Evolutionary conservation across 352 stramenopile species (phyloP).

Genomic region (Pythium aquatile): DNA sequence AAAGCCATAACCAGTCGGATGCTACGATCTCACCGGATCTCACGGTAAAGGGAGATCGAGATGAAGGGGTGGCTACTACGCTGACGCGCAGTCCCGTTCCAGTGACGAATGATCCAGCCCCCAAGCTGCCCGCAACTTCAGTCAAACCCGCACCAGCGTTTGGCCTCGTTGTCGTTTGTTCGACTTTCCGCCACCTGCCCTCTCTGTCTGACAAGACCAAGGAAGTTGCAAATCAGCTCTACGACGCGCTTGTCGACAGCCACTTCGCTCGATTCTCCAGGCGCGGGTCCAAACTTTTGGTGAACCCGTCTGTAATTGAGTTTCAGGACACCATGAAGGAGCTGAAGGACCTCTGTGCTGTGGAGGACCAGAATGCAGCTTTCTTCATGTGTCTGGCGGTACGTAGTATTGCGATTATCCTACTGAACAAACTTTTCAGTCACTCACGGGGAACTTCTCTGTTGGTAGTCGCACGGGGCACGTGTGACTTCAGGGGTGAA

Average conservation of each 20-base stretch:
- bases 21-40: too few relatives aligned
- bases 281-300: constrained; percentile 52
- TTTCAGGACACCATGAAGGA: constrained; percentile 79
- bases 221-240: constrained; percentile 51
- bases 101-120: background rate
- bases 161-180: constrained; percentile 53
- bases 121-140: background rate
- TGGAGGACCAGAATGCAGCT: constrained; percentile 34
- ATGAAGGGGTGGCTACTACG: too few relatives aligned
- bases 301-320: constrained; percentile 84
- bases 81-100: background rate
- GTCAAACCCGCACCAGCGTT: constrained; percentile 17
- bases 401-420: constrained; percentile 2
- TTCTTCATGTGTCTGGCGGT: constrained; percentile 72
- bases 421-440: background rate
- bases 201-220: constrained; percentile 53
- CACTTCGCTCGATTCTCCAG: constrained; percentile 50
- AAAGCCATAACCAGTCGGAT: too few relatives aligned
- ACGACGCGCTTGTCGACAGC: constrained; percentile 48
- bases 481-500: constrained; percentile 51
- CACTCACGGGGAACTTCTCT: too few relatives aligned
- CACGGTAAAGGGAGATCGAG: too few relatives aligned
- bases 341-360: constrained; percentile 35
- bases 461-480: constrained; percentile 58
- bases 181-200: constrained; percentile 55